Evolutionary conservation across 2,329 filamentous ascomycete species (phyloP), one percentile per base, ranked within the genome.

Genomic region (Fusarium devonianum): DNA sequence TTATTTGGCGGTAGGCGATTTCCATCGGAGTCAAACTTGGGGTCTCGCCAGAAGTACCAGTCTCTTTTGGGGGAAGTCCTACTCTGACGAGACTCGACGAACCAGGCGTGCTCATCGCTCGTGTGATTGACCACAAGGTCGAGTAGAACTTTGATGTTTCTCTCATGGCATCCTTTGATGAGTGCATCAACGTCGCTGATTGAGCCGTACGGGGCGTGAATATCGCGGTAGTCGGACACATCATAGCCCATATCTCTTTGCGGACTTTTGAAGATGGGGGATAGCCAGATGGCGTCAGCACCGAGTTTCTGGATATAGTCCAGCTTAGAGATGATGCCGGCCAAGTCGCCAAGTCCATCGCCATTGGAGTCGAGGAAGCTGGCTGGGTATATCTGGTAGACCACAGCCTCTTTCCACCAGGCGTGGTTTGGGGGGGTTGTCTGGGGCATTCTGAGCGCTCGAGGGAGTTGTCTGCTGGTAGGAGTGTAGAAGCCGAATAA

Each of bases 241-340:
- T 87, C 85, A 62, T 87, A 87, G 3, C 84, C 85, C 82, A 86
- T 84, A 44, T 87, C 85, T 30, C 78, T 67, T 51, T 83, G 78
- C 0, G 83, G 83, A 22, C 60, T 63, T 16, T 70, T 63, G 32
- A 63, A 70, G 30, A 67, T 67, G 2, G 65, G 65, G 0, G 65
- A 65, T 0, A 66, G 12, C 63, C 63, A 66, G 16, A 66, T 60
- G 4, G 58, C 51, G 0, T 41, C 48, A 1, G 51, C 58, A 5
- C 62, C 59, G 0, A 64, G 35, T 1, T 50, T 66, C 12, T 69
- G 41, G 19, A 66, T 60, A 25, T 66, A 67, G 17, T 67, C 64
- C 11, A 67, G 55, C 25, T 65, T 65, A 1, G 63, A 64, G 34
- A 63, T 56, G 2, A 65, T 60, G 1, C 63, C 63, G 7, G 48